Evolutionary conservation across 441 rosid species (phyloP).

Genomic region (Populus hybrid): DNA sequence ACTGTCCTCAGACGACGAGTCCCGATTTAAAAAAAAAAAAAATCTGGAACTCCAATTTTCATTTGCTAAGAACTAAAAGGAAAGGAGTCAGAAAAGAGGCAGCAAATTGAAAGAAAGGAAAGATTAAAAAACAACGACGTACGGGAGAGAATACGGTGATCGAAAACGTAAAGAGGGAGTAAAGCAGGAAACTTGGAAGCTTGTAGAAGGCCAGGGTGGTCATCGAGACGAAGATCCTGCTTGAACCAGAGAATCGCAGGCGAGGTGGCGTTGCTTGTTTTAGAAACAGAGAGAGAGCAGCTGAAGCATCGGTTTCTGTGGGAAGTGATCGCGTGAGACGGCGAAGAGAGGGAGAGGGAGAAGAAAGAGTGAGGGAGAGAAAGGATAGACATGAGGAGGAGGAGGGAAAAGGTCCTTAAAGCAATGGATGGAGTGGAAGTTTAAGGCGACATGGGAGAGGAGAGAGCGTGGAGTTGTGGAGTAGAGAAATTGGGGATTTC

Average conservation of each 20-base stretch:
- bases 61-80: neutral
- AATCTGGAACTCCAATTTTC: neutral
- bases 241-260: slow-evolving; percentile 84
- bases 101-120: neutral
- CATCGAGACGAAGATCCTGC: slow-evolving; percentile 89
- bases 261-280: slow-evolving; percentile 13
- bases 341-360: slow-evolving; percentile 4
- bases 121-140: slow-evolving; percentile 20
- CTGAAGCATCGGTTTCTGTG: slow-evolving; percentile 13
- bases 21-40: neutral
- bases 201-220: slow-evolving; percentile 72
- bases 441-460: neutral
- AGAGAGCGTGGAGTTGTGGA: slow-evolving; percentile 30
- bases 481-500: slow-evolving; percentile 22
- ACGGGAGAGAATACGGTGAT: slow-evolving; percentile 71
- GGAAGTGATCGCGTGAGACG: slow-evolving; percentile 1
- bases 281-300: slow-evolving; percentile 25
- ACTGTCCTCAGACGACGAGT: neutral
- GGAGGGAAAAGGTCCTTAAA: slow-evolving; percentile 36
- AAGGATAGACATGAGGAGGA: slow-evolving; percentile 42
- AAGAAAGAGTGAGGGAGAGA: slow-evolving; percentile 33
- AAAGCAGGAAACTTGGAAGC: slow-evolving; percentile 40
- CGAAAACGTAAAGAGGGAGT: slow-evolving; percentile 86
- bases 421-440: slow-evolving; percentile 1
- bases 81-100: neutral